Conservation (phyloP, 2,329 filamentous ascomycete species). For the Cryphonectria radicalis region DNA sequence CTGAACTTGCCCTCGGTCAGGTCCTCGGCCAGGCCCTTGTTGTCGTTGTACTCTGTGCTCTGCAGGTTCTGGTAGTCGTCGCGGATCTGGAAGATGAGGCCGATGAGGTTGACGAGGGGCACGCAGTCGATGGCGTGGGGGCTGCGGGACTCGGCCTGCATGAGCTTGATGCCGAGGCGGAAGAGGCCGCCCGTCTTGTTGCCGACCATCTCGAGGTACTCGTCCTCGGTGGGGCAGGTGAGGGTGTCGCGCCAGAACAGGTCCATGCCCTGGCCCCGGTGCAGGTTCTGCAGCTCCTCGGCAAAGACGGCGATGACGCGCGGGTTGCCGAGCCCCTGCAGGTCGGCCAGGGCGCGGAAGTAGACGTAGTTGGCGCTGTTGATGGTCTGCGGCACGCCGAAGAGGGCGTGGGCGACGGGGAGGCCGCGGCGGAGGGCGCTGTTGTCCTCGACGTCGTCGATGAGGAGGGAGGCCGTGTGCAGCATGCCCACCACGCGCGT, state of each 20-base stretch:
- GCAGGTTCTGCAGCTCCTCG: slow-evolving; percentile 82
- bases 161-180: slow-evolving; percentile 81
- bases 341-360: slow-evolving; percentile 76
- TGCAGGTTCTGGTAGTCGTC: slow-evolving; percentile 93
- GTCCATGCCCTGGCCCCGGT: slow-evolving; percentile 89
- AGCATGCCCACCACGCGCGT: slow-evolving; percentile 83
- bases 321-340: slow-evolving; percentile 71
- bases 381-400: slow-evolving; percentile 85
- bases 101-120: slow-evolving; percentile 82
- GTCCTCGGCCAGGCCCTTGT: slow-evolving; percentile 95
- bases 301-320: slow-evolving; percentile 72
- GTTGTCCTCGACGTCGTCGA: slow-evolving; percentile 88
- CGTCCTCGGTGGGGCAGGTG: slow-evolving; percentile 82
- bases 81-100: slow-evolving; percentile 86
- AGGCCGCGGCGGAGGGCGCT: slow-evolving; percentile 69
- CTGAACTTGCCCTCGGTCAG: slow-evolving; percentile 97
- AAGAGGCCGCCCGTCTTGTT: slow-evolving; percentile 92
- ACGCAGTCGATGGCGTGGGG: slow-evolving; percentile 66
- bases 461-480: slow-evolving; percentile 80
- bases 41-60: slow-evolving; percentile 74
- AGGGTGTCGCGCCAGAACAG: slow-evolving; percentile 87
- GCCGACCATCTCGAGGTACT: slow-evolving; percentile 92
- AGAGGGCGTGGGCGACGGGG: slow-evolving; percentile 83
- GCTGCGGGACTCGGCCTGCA: slow-evolving; percentile 72
- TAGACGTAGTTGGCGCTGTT: slow-evolving; percentile 91